phyloP scores from a whole-genome alignment of 805 yeast genomes.

The Yueomyces sinensis region DNA sequence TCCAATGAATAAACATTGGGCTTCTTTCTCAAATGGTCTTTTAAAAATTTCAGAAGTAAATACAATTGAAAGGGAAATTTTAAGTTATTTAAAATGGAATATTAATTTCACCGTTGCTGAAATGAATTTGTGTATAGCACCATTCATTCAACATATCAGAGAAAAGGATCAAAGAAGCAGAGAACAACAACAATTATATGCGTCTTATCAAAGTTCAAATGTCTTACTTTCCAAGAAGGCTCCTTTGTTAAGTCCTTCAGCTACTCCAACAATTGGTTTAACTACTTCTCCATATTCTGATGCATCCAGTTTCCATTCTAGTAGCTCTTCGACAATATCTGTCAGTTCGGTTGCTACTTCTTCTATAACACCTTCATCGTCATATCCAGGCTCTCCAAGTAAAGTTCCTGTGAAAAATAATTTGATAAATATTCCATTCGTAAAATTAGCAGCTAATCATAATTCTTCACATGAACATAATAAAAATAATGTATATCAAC shows the following conservation, averaged over 20 bases:
- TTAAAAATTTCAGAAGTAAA: slow-evolving; percentile 69
- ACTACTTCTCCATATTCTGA: neutral
- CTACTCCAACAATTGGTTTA: slow-evolving; percentile 1
- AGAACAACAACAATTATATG: too few relatives aligned
- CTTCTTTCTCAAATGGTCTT: slow-evolving; percentile 79
- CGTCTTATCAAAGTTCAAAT: too few relatives aligned
- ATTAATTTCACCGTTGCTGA: slow-evolving; percentile 60
- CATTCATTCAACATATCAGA: slow-evolving; percentile 67
- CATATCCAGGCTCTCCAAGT: neutral
- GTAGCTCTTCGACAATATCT: slow-evolving; percentile 12
- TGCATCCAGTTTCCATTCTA: slow-evolving; percentile 7
- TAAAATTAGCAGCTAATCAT: too few relatives aligned
- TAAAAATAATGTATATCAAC: too few relatives aligned
- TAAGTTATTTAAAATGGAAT: slow-evolving; percentile 77
- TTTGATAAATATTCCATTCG: too few relatives aligned
- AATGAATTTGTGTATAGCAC: slow-evolving; percentile 52
- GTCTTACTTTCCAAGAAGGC: too few relatives aligned
- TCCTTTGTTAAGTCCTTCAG: slow-evolving; percentile 4
- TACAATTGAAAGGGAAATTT: slow-evolving; percentile 80
- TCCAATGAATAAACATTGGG: slow-evolving; percentile 95
- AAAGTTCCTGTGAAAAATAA: too few relatives aligned
- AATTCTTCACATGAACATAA: too few relatives aligned
- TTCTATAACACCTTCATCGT: neutral
- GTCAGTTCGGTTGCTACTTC: neutral
- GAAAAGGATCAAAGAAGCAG: slow-evolving; percentile 12